phyloP scores from a whole-genome alignment of 257 asterid genomes.

The Gynochthodes officinalis region DNA sequence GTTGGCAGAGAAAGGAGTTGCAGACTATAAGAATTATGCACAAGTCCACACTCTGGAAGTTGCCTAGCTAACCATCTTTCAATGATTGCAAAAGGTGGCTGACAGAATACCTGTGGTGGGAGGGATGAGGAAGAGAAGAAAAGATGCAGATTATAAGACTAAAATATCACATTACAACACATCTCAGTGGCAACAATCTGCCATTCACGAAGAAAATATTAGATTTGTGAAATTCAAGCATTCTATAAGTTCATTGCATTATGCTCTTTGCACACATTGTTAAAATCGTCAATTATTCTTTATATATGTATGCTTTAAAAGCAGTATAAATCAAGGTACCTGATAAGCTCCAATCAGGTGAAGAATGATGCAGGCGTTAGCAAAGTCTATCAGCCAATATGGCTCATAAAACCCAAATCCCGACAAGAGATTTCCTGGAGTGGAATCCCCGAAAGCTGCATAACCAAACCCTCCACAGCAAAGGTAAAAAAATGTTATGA shows the following conservation, averaged over 20 bases:
- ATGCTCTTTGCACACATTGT: neutral
- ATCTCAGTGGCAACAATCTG: neutral
- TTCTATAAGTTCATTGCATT: neutral
- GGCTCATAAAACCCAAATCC: conserved; percentile 86
- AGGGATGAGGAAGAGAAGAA: neutral
- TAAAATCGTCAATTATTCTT: neutral
- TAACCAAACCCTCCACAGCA: conserved; percentile 92
- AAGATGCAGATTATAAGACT: neutral
- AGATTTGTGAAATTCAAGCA: neutral
- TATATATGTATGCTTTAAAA: no score
- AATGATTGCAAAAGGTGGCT: conserved; percentile 59
- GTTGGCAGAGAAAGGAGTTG: conserved; percentile 35
- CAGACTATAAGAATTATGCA: conserved; percentile 25
- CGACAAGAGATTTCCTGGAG: conserved; percentile 84
- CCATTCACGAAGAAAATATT: neutral
- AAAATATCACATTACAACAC: no score
- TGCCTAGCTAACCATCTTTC: conserved; percentile 42
- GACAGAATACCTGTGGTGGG: conserved; percentile 64
- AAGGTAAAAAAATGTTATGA: conserved; percentile 65
- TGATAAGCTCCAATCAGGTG: conserved; percentile 85
- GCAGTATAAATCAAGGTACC: conserved; percentile 33
- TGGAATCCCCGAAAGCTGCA: conserved; percentile 80
- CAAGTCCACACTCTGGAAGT: conserved; percentile 41
- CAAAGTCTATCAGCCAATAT: conserved; percentile 77
- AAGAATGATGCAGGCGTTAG: conserved; percentile 75